Conservation (phyloP, 768 basidiomycete genomes). For the Amylocystis lapponica region DNA sequence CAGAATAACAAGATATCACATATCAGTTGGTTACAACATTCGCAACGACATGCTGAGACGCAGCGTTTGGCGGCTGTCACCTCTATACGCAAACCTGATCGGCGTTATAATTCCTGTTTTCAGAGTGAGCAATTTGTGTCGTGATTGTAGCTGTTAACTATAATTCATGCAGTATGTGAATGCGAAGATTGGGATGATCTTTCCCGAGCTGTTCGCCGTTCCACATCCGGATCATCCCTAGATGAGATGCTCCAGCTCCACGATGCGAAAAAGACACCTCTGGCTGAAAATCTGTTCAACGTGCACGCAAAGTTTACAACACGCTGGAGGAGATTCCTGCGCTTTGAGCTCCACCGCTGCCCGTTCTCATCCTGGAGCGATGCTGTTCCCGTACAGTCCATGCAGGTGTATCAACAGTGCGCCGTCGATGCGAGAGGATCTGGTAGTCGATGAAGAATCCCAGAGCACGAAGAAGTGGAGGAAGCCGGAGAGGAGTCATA, state of each 20-base stretch:
- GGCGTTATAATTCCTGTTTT: not conserved
- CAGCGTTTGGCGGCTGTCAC: too few species aligned
- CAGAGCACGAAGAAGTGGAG: too few species aligned
- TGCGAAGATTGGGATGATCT: conserved; percentile 23
- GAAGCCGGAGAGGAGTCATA: too few species aligned
- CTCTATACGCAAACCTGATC: not conserved
- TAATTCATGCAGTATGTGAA: conserved; percentile 21
- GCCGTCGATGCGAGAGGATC: too few species aligned
- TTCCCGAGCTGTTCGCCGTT: conserved; percentile 16
- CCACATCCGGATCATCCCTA: conserved; percentile 11
- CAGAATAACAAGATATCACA: not conserved
- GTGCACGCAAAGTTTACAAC: conserved; percentile 28
- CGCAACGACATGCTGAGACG: conserved; percentile 1
- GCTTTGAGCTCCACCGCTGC: conserved; percentile 21
- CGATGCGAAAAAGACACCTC: conserved; percentile 2
- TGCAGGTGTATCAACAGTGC: too few species aligned
- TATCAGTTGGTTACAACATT: conserved; percentile 5
- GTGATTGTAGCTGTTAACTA: too few species aligned
- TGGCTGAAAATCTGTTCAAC: not conserved
- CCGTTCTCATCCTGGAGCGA: too few species aligned
- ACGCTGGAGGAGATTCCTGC: conserved; percentile 24
- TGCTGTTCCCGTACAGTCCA: too few species aligned
- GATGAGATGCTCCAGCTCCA: conserved; percentile 24
- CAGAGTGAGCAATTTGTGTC: conserved; percentile 6
- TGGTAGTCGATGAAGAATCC: too few species aligned